These are phyloP conservation scores for Striga asiatica DNA, from an alignment of 257 asterid genomes.

Conservation along the genomic window DNA sequence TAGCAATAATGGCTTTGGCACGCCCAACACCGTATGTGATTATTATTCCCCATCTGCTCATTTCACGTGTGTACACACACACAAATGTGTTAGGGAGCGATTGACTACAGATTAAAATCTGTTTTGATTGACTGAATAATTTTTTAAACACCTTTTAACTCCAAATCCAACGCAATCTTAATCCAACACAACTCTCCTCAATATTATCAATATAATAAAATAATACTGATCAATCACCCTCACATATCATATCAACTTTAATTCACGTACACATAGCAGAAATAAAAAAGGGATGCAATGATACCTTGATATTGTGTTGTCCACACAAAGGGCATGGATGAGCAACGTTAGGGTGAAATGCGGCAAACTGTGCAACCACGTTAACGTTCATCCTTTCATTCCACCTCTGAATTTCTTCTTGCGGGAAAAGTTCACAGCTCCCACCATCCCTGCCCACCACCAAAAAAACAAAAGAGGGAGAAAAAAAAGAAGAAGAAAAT, in stretches of 20 bases:
- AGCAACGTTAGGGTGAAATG: slow-evolving; percentile 25
- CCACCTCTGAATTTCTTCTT: slow-evolving; percentile 59
- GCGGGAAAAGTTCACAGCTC: slow-evolving; percentile 57
- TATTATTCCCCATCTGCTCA: slow-evolving; percentile 63
- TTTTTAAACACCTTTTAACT: too few relatives aligned
- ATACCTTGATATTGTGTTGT: slow-evolving; percentile 45
- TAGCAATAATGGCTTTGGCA: slow-evolving; percentile 86
- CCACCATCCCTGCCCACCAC: slow-evolving; percentile 38
- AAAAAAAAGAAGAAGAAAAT: background rate
- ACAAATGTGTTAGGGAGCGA: background rate
- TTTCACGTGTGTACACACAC: background rate
- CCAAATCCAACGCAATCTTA: too few relatives aligned
- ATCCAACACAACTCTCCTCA: too few relatives aligned
- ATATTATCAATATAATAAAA: too few relatives aligned
- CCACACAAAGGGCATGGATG: slow-evolving; percentile 67
- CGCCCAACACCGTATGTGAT: slow-evolving; percentile 88
- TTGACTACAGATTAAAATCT: too few relatives aligned
- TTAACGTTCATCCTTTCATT: slow-evolving; percentile 55
- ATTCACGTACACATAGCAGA: too few relatives aligned
- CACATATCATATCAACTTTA: too few relatives aligned
- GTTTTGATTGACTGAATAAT: too few relatives aligned
- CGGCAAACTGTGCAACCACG: slow-evolving; percentile 17
- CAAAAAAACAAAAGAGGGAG: background rate
- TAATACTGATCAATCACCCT: too few relatives aligned
- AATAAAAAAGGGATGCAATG: too few relatives aligned